These are phyloP conservation scores for Colletotrichum lini DNA, from an alignment of 2,329 filamentous ascomycete species.

Conservation along the genomic window DNA sequence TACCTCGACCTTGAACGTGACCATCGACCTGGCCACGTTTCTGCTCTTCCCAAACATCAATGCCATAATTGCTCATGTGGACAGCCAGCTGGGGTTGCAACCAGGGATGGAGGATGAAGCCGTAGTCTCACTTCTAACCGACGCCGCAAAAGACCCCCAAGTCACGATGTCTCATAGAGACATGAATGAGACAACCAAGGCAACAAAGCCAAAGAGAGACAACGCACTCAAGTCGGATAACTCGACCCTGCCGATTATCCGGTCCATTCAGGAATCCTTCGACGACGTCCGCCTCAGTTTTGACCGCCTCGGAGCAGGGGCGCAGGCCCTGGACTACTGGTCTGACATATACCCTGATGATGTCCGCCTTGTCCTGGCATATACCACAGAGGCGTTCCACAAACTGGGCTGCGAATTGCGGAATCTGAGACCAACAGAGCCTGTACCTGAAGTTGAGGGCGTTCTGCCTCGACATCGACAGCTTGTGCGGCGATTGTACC, in stretches of 20 bases:
- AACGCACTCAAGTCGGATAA: background rate
- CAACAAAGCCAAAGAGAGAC: too few relatives aligned
- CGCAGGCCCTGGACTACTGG: slow-evolving; percentile 46
- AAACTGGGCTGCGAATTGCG: slow-evolving; percentile 48
- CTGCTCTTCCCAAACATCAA: slow-evolving; percentile 2
- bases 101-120: fast-evolving
- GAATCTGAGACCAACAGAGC: slow-evolving; percentile 42
- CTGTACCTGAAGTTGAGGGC: slow-evolving; percentile 41
- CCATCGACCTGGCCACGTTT: slow-evolving; percentile 10
- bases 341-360: slow-evolving; percentile 48
- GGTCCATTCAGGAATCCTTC: background rate
- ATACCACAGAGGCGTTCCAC: slow-evolving; percentile 51
- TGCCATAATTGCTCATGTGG: slow-evolving; percentile 11
- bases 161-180: too few relatives aligned
- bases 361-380: slow-evolving; percentile 49
- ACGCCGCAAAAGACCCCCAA: too few relatives aligned
- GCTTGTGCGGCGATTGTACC: slow-evolving; percentile 47
- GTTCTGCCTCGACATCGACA: slow-evolving; percentile 47
- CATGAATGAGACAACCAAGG: too few relatives aligned
- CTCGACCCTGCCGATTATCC: background rate
- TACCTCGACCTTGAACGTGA: background rate
- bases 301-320: slow-evolving; percentile 11
- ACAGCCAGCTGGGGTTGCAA: slow-evolving; percentile 13
- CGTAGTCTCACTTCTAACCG: too few relatives aligned
- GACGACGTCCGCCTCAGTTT: slow-evolving; percentile 16